Evolutionary conservation across 495 filamentous ascomycete genomes (phyloP).

Genomic region (Neurospora sp.): DNA sequence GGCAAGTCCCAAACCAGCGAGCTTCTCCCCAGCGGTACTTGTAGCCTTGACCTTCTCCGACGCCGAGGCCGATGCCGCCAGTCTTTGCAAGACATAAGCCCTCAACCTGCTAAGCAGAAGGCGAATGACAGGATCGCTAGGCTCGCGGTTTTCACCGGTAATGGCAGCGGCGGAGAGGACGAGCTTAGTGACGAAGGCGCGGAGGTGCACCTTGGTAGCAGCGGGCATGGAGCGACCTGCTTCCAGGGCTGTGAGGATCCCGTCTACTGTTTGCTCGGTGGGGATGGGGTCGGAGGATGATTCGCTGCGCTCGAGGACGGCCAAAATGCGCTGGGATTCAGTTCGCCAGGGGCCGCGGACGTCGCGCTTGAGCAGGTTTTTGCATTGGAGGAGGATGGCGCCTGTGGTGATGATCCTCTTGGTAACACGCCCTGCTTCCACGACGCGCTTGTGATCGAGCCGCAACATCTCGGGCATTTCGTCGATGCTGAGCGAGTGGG

Average conservation of each 20-base stretch:
- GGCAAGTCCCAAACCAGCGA: constrained; percentile 69
- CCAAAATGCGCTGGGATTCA: constrained; percentile 68
- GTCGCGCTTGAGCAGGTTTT: constrained; percentile 91
- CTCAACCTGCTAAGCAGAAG: constrained; percentile 68
- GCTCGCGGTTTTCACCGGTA: constrained; percentile 21
- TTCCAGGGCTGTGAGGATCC: constrained; percentile 70
- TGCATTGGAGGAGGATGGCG: constrained; percentile 80
- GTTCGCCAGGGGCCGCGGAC: constrained; percentile 81
- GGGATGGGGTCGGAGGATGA: constrained; percentile 32
- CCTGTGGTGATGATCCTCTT: constrained; percentile 68
- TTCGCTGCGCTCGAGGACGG: constrained; percentile 35
- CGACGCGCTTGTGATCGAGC: constrained; percentile 65
- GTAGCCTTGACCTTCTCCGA: constrained; percentile 74
- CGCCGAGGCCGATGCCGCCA: constrained; percentile 59
- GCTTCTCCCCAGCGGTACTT: constrained; percentile 70
- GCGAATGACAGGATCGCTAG: constrained; percentile 70
- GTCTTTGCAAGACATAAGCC: constrained; percentile 63
- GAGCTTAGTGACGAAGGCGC: constrained; percentile 41
- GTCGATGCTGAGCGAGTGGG: constrained; percentile 41
- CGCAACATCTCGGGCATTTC: constrained; percentile 76
- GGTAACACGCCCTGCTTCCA: constrained; percentile 53
- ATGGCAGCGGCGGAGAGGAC: constrained; percentile 30
- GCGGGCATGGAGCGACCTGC: constrained; percentile 71
- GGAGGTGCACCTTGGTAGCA: constrained; percentile 48
- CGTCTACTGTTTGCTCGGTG: constrained; percentile 44